Base-by-base conservation (phyloP, 2,329 filamentous ascomycete species). In the Zymoseptoria crescenta region DNA sequence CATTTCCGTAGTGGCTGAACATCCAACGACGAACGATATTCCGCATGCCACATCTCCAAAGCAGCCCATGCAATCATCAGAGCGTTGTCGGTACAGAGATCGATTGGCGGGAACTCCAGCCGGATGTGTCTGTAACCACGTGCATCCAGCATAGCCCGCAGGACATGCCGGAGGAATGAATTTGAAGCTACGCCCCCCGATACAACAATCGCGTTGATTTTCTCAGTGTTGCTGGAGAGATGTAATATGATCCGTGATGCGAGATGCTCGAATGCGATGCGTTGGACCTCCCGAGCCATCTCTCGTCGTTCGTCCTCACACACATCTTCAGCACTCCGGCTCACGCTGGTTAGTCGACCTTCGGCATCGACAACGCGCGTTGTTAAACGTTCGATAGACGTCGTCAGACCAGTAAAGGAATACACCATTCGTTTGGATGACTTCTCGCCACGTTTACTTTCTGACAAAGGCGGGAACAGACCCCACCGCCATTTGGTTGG, bases 31-130 rank as follows among this genome's bases (percentile, higher is more conserved):
- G 84, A 87, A 59, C 78, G 75, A 79, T 84, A 92, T 0, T 93
- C 92, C 0, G 83, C 84, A 73, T 88, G 82, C 69, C 83, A 96
- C 92, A 99, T 96, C 75, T 97, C 92, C 65, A 92, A 81, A 0
- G 88, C 94, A 0, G 92, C 81, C 93, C 94, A 97, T 1, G 88
- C 93, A 71, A 97, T 92, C 94, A 99, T 99, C 53, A 91, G 90
- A 10, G 94, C 54, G 74, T 99, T 97, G 70, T 99, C 94, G 0
- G 91, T 96, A 71, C 94, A 97, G 56, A 93, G 79, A 49, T 80
- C 78, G 8, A 83, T 74, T 2, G 91, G 91, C n/a, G 94, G 93
- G 57, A 87, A 88, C 29, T 87, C 75, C 7, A 96, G 73, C 9
- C 79, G 67, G 28, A 95, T 72, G 63, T 83, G 67, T 0, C 71